A percentile compares a stretch with the other conserved stretches of the same genome.
These are phyloP conservation scores for Barnettozyma salicaria DNA, from an alignment of 805 yeast species.

Conservation along the genomic window DNA sequence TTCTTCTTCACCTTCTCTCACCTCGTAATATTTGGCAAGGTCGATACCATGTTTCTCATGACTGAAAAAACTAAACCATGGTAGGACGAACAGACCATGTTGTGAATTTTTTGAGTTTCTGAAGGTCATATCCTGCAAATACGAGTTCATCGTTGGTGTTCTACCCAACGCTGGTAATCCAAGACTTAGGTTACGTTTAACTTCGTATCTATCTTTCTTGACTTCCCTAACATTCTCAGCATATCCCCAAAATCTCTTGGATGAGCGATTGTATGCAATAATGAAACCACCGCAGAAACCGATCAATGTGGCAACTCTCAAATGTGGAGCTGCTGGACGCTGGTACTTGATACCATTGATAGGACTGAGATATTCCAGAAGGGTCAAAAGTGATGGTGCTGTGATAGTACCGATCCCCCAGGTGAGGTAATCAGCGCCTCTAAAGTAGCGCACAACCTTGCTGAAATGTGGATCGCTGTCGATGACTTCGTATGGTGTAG, in stretches of 20 bases:
- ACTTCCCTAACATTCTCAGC: constrained; percentile 70
- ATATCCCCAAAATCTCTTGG: constrained; percentile 73
- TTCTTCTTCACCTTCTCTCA: constrained; percentile 22
- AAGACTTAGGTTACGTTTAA: constrained; percentile 56
- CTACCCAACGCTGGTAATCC: constrained; percentile 65
- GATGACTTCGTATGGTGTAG: constrained; percentile 34
- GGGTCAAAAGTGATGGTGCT: constrained; percentile 42
- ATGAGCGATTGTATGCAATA: constrained; percentile 59
- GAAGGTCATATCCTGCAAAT: constrained; percentile 69
- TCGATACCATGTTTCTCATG: constrained; percentile 83
- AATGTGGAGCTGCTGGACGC: constrained; percentile 46
- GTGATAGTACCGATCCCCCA: constrained; percentile 43
- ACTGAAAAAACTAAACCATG: constrained; percentile 76
- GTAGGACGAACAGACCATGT: constrained; percentile 52
- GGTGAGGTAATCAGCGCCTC: constrained; percentile 56
- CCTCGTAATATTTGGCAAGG: constrained; percentile 41
- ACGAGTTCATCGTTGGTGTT: constrained; percentile 51
- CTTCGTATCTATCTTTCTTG: constrained; percentile 63
- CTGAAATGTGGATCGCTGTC: constrained; percentile 75
- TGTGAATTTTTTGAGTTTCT: constrained; percentile 73
- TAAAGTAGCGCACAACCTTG: constrained; percentile 66
- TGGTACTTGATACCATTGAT: constrained; percentile 38
- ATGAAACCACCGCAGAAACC: constrained; percentile 73
- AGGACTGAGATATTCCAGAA: constrained; percentile 44
- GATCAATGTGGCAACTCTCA: constrained; percentile 54